phyloP scores from a whole-genome alignment of 176 grass and related monocot species.

The Eleusine coracana region DNA sequence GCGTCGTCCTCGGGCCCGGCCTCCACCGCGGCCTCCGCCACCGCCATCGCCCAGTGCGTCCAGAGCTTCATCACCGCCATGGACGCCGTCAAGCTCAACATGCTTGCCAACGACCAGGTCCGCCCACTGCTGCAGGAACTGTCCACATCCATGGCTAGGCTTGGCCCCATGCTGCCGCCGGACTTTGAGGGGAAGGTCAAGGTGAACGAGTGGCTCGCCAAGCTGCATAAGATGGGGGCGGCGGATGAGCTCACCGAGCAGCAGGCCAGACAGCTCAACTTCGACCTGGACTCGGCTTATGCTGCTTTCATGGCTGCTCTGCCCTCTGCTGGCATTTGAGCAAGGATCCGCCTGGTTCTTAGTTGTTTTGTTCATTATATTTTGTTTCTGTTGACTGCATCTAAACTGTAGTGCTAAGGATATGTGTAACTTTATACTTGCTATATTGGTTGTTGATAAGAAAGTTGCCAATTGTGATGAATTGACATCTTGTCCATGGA shows the following conservation, averaged over 20 bases:
- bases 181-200: constrained; percentile 95
- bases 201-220: constrained; percentile 82
- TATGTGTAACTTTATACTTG: background rate
- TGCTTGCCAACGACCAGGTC: constrained; percentile 96
- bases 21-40: constrained; percentile 49
- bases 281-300: constrained; percentile 89
- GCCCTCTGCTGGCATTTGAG: constrained; percentile 64
- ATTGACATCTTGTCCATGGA: background rate
- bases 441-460: constrained; percentile 12
- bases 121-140: constrained; percentile 87
- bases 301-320: constrained; percentile 86
- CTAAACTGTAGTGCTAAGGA: background rate
- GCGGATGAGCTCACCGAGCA: constrained; percentile 92
- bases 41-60: constrained; percentile 84
- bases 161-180: constrained; percentile 64
- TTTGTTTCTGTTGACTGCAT: constrained; percentile 6
- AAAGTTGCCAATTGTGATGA: constrained; percentile 3
- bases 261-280: constrained; percentile 92
- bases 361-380: constrained; percentile 27
- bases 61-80: constrained; percentile 97
- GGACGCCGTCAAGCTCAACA: constrained; percentile 96
- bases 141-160: constrained; percentile 75
- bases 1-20: constrained; percentile 41
- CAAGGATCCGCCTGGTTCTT: background rate
- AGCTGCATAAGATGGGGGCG: constrained; percentile 88